These are phyloP conservation scores for Russula lepida DNA, from an alignment of 768 basidiomycete genomes.

Conservation along the genomic window DNA sequence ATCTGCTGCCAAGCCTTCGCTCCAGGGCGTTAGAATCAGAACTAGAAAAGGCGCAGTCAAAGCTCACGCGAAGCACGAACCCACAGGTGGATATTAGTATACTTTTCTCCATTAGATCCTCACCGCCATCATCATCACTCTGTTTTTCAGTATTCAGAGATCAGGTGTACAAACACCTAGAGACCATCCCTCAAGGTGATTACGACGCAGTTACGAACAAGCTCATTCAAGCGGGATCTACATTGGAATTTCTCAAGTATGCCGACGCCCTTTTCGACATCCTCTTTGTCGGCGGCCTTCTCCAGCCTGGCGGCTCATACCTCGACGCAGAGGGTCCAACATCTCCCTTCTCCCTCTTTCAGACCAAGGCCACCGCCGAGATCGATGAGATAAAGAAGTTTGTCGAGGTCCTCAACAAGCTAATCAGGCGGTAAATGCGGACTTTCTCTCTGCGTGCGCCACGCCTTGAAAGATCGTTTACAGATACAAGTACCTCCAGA, in stretches of 20 bases:
- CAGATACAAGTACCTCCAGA: slow-evolving; percentile 99
- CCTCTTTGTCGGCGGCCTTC: slow-evolving; percentile 88
- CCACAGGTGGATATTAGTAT: no score
- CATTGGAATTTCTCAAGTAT: slow-evolving; percentile 96
- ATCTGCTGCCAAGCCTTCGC: slow-evolving; percentile 76
- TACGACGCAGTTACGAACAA: slow-evolving; percentile 78
- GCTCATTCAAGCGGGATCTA: slow-evolving; percentile 84
- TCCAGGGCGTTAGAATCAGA: slow-evolving; percentile 89
- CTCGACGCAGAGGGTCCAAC: slow-evolving; percentile 79
- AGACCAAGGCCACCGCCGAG: slow-evolving; percentile 68
- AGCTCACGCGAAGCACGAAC: slow-evolving; percentile 91
- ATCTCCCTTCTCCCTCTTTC: slow-evolving; percentile 84
- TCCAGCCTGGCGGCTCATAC: slow-evolving; percentile 92
- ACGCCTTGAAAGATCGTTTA: slow-evolving; percentile 9
- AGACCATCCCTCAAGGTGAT: slow-evolving; percentile 69
- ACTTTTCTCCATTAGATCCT: no score
- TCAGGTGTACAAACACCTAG: slow-evolving; percentile 84
- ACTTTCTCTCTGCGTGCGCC: neutral
- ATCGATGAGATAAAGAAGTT: slow-evolving; percentile 87
- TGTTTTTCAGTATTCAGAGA: slow-evolving; percentile 84
- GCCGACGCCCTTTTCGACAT: slow-evolving; percentile 94
- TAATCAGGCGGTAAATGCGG: slow-evolving; percentile 75
- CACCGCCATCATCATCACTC: no score
- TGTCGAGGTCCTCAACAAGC: slow-evolving; percentile 89
- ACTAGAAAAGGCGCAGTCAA: slow-evolving; percentile 89